phyloP scores from a whole-genome alignment of 305 asterid species.

The Rubia peregrina region DNA sequence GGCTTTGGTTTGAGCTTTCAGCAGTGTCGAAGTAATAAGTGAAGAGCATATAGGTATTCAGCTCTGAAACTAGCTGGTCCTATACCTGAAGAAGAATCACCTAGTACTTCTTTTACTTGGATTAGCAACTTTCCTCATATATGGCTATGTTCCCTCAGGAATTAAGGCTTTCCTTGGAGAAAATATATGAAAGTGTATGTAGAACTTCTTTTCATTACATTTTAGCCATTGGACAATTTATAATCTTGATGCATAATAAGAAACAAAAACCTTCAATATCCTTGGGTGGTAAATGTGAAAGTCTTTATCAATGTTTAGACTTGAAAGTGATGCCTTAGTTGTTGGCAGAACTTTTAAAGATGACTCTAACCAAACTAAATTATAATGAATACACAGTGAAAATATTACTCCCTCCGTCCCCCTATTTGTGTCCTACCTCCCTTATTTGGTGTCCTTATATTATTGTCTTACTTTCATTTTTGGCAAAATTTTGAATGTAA shows the following conservation, averaged over 20 bases:
- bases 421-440: too few species aligned
- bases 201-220: neutral
- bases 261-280: neutral
- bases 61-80: neutral
- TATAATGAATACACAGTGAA: too few species aligned
- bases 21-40: neutral
- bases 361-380: neutral
- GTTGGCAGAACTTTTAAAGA: neutral
- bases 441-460: too few species aligned
- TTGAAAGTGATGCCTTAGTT: neutral
- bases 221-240: neutral
- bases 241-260: neutral
- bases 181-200: neutral
- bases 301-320: neutral
- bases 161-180: neutral
- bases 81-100: neutral
- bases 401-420: too few species aligned
- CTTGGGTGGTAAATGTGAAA: neutral
- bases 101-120: neutral
- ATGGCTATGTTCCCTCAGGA: neutral
- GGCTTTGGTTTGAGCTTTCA: constrained; percentile 2
- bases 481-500: too few species aligned
- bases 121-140: constrained; percentile 6
- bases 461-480: too few species aligned
- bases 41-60: neutral